Evolutionary conservation across 352 stramenopile genomes (phyloP).

Genomic region (Pythium brassicae): DNA sequence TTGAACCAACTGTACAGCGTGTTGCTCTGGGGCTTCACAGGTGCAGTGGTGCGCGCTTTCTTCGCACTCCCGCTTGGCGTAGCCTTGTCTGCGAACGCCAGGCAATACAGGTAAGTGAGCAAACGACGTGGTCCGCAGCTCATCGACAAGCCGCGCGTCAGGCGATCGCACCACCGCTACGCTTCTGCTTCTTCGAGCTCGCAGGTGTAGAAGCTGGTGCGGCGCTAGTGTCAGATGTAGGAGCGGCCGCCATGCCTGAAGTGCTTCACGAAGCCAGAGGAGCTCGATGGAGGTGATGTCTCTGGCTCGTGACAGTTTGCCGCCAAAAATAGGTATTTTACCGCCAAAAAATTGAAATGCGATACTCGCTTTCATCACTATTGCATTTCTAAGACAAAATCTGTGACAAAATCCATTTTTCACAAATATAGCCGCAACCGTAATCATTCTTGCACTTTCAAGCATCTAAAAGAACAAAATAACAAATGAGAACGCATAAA

Average conservation of each 20-base stretch:
- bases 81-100: not conserved
- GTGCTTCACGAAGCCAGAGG: not conserved
- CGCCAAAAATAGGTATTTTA: not conserved
- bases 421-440: not conserved
- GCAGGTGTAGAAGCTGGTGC: conserved; percentile 1
- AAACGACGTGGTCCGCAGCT: too few species aligned
- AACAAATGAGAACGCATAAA: too few species aligned
- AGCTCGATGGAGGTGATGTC: not conserved
- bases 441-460: not conserved
- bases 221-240: not conserved
- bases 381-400: not conserved
- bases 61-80: conserved; percentile 4
- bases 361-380: not conserved
- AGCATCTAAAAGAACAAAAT: too few species aligned
- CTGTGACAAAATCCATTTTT: not conserved
- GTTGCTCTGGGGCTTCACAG: conserved; percentile 30
- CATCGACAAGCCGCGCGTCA: too few species aligned
- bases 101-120: not conserved
- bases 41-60: conserved; percentile 4
- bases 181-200: conserved; percentile 13
- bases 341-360: conserved; percentile 1
- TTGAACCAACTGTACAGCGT: conserved; percentile 65
- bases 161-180: conserved; percentile 1
- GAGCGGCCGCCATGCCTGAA: conserved; percentile 4
- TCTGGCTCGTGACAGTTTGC: not conserved